Conservation (phyloP, 345 rosid genomes). For the Gossypium thurberi region DNA sequence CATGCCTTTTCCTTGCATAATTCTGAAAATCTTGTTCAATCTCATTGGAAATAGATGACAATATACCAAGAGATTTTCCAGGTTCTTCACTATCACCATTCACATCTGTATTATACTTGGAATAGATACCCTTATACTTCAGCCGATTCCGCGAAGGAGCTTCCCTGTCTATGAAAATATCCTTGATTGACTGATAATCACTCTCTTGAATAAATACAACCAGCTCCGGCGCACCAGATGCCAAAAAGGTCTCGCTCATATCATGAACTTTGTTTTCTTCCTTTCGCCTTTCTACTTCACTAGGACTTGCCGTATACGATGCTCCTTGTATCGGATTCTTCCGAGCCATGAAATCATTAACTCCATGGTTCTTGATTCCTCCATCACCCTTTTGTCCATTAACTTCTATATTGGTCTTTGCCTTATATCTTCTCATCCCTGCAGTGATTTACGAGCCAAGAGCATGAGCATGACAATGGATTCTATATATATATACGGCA, state of each 20-base stretch:
- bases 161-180: conserved; percentile 20
- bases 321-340: not conserved
- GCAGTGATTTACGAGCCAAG: not conserved
- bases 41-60: conserved; percentile 14
- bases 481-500: not conserved
- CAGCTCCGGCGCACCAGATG: conserved; percentile 22
- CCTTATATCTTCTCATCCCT: conserved; percentile 14
- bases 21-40: conserved; percentile 12
- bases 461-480: not conserved
- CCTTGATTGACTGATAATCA: conserved; percentile 16
- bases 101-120: conserved; percentile 6
- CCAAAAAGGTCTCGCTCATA: not conserved
- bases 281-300: conserved; percentile 10
- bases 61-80: conserved; percentile 1
- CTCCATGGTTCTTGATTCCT: not conserved
- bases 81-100: conserved; percentile 6
- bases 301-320: not conserved
- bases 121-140: conserved; percentile 4
- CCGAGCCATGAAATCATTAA: not conserved
- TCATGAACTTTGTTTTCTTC: conserved; percentile 1
- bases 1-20: not conserved
- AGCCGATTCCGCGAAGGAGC: not conserved
- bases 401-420: not conserved
- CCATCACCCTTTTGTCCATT: not conserved
- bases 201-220: conserved; percentile 26